Conservation (phyloP, 2,329 filamentous ascomycete genomes). For the Sporothrix schenckii region DNA sequence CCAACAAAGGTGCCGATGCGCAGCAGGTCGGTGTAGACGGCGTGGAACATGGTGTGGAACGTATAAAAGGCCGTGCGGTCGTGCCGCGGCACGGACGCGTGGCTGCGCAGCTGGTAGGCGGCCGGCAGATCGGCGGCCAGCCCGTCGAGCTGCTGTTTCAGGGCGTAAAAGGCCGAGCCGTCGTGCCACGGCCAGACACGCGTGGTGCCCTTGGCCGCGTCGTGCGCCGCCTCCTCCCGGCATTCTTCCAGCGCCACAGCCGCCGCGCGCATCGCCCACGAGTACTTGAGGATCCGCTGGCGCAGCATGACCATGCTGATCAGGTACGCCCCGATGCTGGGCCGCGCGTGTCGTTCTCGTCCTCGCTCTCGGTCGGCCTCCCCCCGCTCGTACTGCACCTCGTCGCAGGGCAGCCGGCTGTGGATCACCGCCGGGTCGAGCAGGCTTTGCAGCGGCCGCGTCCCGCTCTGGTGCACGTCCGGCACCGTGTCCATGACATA, state of each 20-base stretch:
- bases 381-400: conserved; percentile 10
- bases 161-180: conserved; percentile 10
- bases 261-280: neutral
- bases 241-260: conserved; percentile 5
- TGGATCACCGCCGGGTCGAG: conserved; percentile 15
- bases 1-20: conserved; percentile 18
- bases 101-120: conserved; percentile 16
- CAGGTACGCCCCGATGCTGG: conserved; percentile 15
- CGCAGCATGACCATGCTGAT: conserved; percentile 23
- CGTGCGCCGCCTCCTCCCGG: no score
- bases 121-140: neutral
- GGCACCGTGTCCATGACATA: conserved; percentile 26
- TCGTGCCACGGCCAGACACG: conserved; percentile 24
- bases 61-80: conserved; percentile 6
- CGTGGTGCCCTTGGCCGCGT: no score
- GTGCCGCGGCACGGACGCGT: neutral
- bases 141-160: conserved; percentile 17
- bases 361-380: neutral
- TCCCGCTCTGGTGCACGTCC: conserved; percentile 23
- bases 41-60: conserved; percentile 26
- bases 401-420: conserved; percentile 24
- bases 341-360: neutral
- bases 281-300: conserved; percentile 19
- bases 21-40: conserved; percentile 27
- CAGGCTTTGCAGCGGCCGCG: conserved; percentile 9